Base-by-base conservation (phyloP, 371 early-diverging fungal species). In the Fennellomyces sp. region DNA sequence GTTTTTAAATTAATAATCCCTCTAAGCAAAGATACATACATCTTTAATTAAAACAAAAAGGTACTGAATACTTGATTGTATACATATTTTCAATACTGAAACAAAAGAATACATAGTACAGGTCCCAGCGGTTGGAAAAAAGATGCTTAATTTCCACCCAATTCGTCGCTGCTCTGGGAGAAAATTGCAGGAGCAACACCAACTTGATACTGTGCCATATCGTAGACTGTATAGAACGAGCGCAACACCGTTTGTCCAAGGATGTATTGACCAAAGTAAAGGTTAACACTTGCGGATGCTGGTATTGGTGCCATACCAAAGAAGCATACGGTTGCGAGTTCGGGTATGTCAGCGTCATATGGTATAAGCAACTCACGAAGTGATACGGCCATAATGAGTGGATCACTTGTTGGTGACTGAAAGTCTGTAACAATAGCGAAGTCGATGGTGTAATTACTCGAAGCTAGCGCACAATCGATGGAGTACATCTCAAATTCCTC, bases 221-320 rank as follows among this genome's bases (percentile, higher is more conserved):
- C 76, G 60, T 70, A 71, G 3, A 76, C 76, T 57, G 69, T 62
- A 30, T 80, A 80, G 15, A 75, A 65, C 5, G 75, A 66, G 2
- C 80, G 70, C 19, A 80, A 62, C 1, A 73, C 63, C 2, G 80
- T 69, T 33, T 80, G 75, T 52, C 80, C 80, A 12, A 77, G 27
- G 5, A 76, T 54, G 48, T 19, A 71, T 52, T 12, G 49, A 25
- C 73, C 52, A 4, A 69, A 57, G 30, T 68, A 73, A 62, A 73
- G 52, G n/a, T 61, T 55, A 17, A n/a, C n/a, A n/a, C n/a, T n/a
- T n/a, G n/a, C n/a, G n/a, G n/a, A n/a, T n/a, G 53, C 2, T 19
- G 29, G 38, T 51, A 51, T 47, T 15, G 76, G 75, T 3, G 79
- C 76, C 33, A 79, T 73, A 30, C 76, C 80, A 65, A 79, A 79